Evolutionary conservation across 2,329 filamentous ascomycete species (phyloP), one percentile per base, ranked within the genome.

Genomic region (Talaromyces amestolkiae): DNA sequence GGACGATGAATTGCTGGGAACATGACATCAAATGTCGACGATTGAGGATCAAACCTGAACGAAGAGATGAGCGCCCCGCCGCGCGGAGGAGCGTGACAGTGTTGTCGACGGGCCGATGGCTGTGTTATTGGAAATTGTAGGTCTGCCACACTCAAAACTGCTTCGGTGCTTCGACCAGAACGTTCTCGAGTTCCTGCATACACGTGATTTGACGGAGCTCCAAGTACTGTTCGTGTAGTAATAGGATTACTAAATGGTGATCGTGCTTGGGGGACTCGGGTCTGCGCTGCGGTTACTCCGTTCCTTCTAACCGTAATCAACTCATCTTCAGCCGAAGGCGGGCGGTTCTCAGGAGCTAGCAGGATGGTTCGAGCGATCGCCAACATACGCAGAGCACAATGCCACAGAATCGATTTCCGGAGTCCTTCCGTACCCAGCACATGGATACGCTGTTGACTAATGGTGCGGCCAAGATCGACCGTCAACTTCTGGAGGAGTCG

Each of bases 401-500:
- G 67, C 72, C 73, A 76, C 37, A 77, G 68, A 1, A 74, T 70
- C n/a, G 69, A 70, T 24, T 65, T 66, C 33, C 67, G 66, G 15
- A 73, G 43, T 0, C 73, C 72, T 24, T 74, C 72, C 0, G 64
- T 67, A 58, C 70, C 70, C 24, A 77, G 49, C 11, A 70, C 68
- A 24, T 75, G 70, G 22, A 77, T 69, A 17, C 75, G 69, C 8
- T 74, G 68, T n/a, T 71, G 70, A 58, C 75, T 76, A 45, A 69
- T 67, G 5, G 73, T 69, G 2, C 75, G 69, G 5, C 64, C 67
- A 63, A 73, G 73, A 11, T 74, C 69, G 4, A 69, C 61, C 19
- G 70, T 65, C 31, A 69, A 61, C 31, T 72, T 73, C 43, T 69
- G 71, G n/a, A 70, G 68, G 24, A 70, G n/a, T 22, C 73, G 68